Evolutionary conservation across 1,284 basidiomycete genomes (phyloP).

Genomic region (Tremellales sp.): DNA sequence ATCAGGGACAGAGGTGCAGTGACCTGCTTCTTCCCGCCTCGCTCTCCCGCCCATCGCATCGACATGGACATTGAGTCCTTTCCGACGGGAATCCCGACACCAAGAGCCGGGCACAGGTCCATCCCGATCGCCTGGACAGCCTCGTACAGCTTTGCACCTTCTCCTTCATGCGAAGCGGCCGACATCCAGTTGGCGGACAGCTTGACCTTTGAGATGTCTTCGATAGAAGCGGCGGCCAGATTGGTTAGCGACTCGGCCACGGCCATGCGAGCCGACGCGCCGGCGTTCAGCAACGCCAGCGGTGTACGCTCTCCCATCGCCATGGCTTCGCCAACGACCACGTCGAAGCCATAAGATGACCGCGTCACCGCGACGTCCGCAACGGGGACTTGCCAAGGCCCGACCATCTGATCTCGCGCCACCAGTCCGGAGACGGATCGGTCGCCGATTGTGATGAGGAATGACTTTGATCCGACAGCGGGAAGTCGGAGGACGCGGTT

Average conservation of each 20-base stretch:
- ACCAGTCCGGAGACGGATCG: constrained; percentile 91
- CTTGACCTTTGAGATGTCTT: constrained; percentile 72
- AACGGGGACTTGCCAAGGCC: constrained; percentile 97
- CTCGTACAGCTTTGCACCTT: constrained; percentile 86
- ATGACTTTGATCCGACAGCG: constrained; percentile 90
- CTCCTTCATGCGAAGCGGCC: constrained; percentile 82
- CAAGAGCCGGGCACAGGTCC: constrained; percentile 91
- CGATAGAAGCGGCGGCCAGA: constrained; percentile 75
- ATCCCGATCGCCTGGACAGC: constrained; percentile 90
- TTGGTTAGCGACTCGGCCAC: constrained; percentile 93
- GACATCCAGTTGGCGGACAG: constrained; percentile 99
- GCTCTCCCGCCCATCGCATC: constrained; percentile 79
- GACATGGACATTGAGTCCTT: constrained; percentile 99
- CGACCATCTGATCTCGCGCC: constrained; percentile 96
- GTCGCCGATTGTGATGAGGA: constrained; percentile 98
- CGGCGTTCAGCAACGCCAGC: constrained; percentile 77
- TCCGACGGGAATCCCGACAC: constrained; percentile 92
- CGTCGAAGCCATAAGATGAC: constrained; percentile 87
- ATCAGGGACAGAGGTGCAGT: constrained; percentile 88
- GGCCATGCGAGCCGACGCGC: constrained; percentile 91
- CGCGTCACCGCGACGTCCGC: constrained; percentile 96
- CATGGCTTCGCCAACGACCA: constrained; percentile 88
- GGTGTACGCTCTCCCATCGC: constrained; percentile 96
- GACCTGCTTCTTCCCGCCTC: constrained; percentile 68
- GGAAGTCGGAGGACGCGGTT: constrained; percentile 85